Conservation (phyloP, 192 early-diverging fungal genomes). For the Gaertneriomyces semiglobifer region DNA sequence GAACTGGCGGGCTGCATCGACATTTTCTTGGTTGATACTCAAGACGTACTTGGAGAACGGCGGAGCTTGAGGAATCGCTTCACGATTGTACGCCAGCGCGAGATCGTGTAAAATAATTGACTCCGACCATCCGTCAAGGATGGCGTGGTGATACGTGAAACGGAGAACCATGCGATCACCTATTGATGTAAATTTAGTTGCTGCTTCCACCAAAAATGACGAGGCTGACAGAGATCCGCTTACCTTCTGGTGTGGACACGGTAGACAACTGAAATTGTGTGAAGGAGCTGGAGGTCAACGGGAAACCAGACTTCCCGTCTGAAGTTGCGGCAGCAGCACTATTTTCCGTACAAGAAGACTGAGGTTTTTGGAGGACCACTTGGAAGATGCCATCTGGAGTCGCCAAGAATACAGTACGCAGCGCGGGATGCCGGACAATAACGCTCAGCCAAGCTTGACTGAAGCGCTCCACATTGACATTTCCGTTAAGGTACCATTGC, state of each 20-base stretch:
- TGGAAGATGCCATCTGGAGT: slow-evolving; percentile 15
- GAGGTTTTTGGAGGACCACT: slow-evolving; percentile 11
- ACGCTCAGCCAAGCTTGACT: slow-evolving; percentile 1
- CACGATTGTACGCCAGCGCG: not conserved
- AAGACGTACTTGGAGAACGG: not conserved
- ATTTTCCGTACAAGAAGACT: not conserved
- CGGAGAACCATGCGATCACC: not conserved
- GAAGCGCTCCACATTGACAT: not conserved
- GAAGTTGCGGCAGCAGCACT: too few relatives aligned
- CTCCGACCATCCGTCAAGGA: not conserved
- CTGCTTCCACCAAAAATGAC: not conserved
- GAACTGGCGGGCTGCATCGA: not conserved
- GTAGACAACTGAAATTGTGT: too few relatives aligned
- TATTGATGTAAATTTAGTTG: not conserved
- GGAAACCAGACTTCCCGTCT: too few relatives aligned
- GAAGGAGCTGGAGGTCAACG: too few relatives aligned
- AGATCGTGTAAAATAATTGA: slow-evolving; percentile 1
- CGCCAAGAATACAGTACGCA: slow-evolving; percentile 27
- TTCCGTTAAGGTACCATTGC: too few relatives aligned
- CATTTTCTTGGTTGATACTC: not conserved
- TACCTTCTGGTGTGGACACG: too few relatives aligned
- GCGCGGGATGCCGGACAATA: slow-evolving; percentile 9
- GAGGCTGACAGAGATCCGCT: too few relatives aligned
- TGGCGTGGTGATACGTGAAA: slow-evolving; percentile 3
- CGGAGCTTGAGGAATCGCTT: not conserved